Base-by-base conservation (phyloP, 2,329 filamentous ascomycete species). In the Aspergillus sp. region DNA sequence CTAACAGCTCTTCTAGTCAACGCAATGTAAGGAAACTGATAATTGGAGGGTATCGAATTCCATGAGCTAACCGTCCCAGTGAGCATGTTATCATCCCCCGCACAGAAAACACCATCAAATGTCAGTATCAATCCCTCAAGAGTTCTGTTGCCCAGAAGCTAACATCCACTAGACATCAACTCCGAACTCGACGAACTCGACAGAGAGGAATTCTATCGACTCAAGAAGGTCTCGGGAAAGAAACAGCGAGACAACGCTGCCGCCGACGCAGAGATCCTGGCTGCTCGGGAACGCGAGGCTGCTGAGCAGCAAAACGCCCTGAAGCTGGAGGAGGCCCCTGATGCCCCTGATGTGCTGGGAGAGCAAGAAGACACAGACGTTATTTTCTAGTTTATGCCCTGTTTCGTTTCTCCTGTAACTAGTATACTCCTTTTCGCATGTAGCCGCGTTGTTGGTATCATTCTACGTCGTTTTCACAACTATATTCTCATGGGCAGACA, bases 91-190 rank as follows among this genome's bases (percentile, higher is more conserved):
- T 99, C 63, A 99, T 99, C 65, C 94, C 94, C 11, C 83, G 94
- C 60, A 99, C 94, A 13, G 94, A 99, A 72, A 99, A 97, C 68
- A 99, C 94, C n/a, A 99, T 99, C 79, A 96, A 96, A 76, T 99
- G 86, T 86, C 76, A 61, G 82, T 65, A 33, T 41, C 40, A 40
- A 22, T 16, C 8, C 26, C 8, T n/a, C 48, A 5, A 26, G 13
- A 10, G 7, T 14, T 11, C 46, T 7, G 7, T 14, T 11, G 35
- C 5, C 30, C 35, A 47, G n/a, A 20, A 10, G 32, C 43, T 47
- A 40, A 60, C 32, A 13, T 17, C 13, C 14, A 17, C 4, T 53
- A 88, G 85, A 97, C 68, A 97, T 97, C 81, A 97, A 97, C 76
- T 96, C 93, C 1, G 94, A 99, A 72, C 83, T 99, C 14, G 94